phyloP scores from a whole-genome alignment of 2,329 filamentous ascomycete genomes.

The Sphaerostilbella broomeana region DNA sequence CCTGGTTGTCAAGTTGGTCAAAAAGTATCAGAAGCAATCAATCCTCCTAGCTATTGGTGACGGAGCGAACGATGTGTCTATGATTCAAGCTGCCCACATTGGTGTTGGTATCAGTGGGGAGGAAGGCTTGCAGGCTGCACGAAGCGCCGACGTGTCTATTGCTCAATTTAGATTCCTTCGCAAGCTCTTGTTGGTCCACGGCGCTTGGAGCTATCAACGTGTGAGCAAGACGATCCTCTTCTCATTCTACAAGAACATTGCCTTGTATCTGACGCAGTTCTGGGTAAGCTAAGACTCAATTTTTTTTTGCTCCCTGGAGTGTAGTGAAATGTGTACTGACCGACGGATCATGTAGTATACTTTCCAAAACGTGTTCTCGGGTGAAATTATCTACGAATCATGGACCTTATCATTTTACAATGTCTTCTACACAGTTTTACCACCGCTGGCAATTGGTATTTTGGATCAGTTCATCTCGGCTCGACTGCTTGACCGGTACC shows the following conservation, averaged over 20 bases:
- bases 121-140: conserved; percentile 92
- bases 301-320: too few relatives aligned
- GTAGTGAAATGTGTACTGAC: conserved; percentile 6
- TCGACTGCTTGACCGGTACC: conserved; percentile 86
- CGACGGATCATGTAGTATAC: conserved; percentile 58
- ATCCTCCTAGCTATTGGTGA: conserved; percentile 95
- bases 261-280: conserved; percentile 98
- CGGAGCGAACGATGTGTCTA: conserved; percentile 98
- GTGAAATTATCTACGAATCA: conserved; percentile 96
- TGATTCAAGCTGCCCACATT: conserved; percentile 98
- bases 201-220: conserved; percentile 95
- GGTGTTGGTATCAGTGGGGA: conserved; percentile 95
- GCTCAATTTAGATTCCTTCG: conserved; percentile 92
- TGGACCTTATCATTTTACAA: conserved; percentile 99
- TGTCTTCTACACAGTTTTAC: conserved; percentile 92
- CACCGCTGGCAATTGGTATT: conserved; percentile 89
- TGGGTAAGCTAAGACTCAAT: conserved; percentile 58
- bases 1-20: conserved; percentile 94
- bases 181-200: conserved; percentile 90
- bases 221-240: conserved; percentile 96
- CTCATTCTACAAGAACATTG: conserved; percentile 99
- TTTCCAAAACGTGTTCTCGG: conserved; percentile 97
- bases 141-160: conserved; percentile 92
- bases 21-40: conserved; percentile 79
- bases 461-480: conserved; percentile 97